Evolutionary conservation across 495 filamentous ascomycete species (phyloP).

Genomic region (Hypomontagnella submonticulosa): DNA sequence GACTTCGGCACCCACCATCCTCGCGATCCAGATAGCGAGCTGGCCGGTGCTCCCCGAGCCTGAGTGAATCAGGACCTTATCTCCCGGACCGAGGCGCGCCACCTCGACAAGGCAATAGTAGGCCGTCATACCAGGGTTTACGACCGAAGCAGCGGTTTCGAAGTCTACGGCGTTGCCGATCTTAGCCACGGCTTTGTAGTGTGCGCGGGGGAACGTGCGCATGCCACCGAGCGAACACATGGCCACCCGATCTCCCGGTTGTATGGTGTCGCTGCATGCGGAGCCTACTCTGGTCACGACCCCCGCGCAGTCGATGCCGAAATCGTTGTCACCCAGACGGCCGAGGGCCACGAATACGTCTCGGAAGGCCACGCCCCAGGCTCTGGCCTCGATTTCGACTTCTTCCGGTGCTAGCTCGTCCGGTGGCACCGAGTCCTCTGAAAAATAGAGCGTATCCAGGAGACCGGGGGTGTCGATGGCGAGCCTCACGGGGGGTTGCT

Average conservation of each 20-base stretch:
- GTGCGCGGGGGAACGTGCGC: conserved; percentile 48
- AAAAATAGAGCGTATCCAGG: conserved; percentile 42
- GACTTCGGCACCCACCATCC: conserved; percentile 62
- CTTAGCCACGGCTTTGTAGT: conserved; percentile 45
- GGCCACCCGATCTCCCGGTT: conserved; percentile 58
- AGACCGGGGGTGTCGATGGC: conserved; percentile 37
- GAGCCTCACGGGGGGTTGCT: conserved; percentile 42
- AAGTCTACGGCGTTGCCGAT: conserved; percentile 47
- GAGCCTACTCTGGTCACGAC: conserved; percentile 49
- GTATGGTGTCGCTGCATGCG: conserved; percentile 32
- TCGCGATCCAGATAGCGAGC: conserved; percentile 62
- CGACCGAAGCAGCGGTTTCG: conserved; percentile 49
- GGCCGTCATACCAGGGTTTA: conserved; percentile 63
- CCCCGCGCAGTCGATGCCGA: conserved; percentile 50
- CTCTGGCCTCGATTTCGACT: conserved; percentile 46
- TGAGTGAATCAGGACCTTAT: conserved; percentile 67
- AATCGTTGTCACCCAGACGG: conserved; percentile 21
- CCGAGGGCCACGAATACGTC: conserved; percentile 43
- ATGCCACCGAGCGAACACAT: conserved; percentile 52
- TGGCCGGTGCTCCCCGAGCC: conserved; percentile 64
- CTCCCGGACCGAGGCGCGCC: conserved; percentile 52
- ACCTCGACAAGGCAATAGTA: conserved; percentile 58
- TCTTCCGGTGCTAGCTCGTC: conserved; percentile 29
- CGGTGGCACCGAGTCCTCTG: conserved; percentile 39
- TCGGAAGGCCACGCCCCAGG: conserved; percentile 39